phyloP scores from a whole-genome alignment of 2,329 filamentous ascomycete species.

The Fusarium anthophilum region DNA sequence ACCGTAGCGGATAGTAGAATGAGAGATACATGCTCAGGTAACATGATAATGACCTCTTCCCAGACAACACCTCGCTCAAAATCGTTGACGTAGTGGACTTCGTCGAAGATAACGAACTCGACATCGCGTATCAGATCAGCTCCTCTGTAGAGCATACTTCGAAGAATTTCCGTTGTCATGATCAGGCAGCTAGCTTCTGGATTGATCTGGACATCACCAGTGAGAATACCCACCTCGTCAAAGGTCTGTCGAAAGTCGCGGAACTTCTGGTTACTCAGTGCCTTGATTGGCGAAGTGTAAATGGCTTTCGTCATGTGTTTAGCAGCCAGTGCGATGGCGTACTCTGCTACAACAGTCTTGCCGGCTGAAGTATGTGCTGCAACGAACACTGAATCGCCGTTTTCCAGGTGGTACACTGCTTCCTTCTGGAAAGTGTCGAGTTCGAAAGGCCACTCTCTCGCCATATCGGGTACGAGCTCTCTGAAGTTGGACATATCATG shows the following conservation, averaged over 20 bases:
- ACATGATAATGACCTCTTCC: constrained; percentile 99
- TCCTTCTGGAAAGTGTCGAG: constrained; percentile 99
- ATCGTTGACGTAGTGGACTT: constrained; percentile 99
- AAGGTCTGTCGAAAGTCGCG: constrained; percentile 91
- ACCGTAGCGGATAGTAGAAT: constrained; percentile 96
- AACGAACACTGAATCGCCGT: constrained; percentile 96
- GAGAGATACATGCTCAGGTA: constrained; percentile 94
- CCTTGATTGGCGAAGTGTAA: constrained; percentile 98
- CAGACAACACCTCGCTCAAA: constrained; percentile 95
- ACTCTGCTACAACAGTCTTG: constrained; percentile 98
- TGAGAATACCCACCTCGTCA: constrained; percentile 95
- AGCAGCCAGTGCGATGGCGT: constrained; percentile 94
- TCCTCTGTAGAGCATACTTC: constrained; percentile 97
- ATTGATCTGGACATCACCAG: constrained; percentile 97
- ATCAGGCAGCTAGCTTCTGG: constrained; percentile 97
- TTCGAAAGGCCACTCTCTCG: constrained; percentile 94
- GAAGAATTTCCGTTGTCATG: constrained; percentile 98
- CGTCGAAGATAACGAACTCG: constrained; percentile 98
- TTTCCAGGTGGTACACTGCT: constrained; percentile 96
- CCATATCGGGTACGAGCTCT: constrained; percentile 96
- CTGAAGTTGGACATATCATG: constrained; percentile 93
- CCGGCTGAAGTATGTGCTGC: constrained; percentile 97
- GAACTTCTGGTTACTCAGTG: constrained; percentile 98
- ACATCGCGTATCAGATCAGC: constrained; percentile 97
- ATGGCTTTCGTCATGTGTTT: constrained; percentile 99